Percentiles rank a stretch among this genome's conserved stretches.
Conservation (phyloP, 495 filamentous ascomycete species). For the Penicillium crystallinum region DNA sequence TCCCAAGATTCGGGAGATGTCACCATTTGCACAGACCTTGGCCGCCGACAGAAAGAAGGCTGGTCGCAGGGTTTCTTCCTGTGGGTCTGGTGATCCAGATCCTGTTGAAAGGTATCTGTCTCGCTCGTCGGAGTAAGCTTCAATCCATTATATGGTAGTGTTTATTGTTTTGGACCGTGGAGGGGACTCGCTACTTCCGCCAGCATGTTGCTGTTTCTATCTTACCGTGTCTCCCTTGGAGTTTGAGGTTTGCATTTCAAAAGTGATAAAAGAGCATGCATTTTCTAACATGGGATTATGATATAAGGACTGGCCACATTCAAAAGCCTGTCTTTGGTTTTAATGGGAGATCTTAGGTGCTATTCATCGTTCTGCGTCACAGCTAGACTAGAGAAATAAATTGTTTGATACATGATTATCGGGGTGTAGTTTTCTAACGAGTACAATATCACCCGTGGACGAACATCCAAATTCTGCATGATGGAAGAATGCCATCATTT, state of each 20-base stretch:
- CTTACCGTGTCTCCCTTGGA: background rate
- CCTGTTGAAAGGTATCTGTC: conserved; percentile 27
- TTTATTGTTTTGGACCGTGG: background rate
- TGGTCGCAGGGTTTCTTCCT: conserved; percentile 21
- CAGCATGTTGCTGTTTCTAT: background rate
- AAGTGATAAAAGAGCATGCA: background rate
- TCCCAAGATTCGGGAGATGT: conserved; percentile 36
- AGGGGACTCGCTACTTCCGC: background rate
- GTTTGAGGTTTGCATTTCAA: background rate
- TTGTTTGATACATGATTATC: background rate
- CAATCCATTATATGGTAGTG: background rate
- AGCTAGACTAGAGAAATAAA: background rate
- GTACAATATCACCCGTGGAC: background rate
- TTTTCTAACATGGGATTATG: background rate
- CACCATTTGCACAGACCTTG: conserved; percentile 39
- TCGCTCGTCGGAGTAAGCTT: background rate
- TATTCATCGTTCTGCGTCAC: background rate
- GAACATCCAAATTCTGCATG: background rate
- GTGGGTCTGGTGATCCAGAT: conserved; percentile 28
- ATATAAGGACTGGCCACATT: background rate
- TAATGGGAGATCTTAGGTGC: background rate
- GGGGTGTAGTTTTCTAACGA: background rate
- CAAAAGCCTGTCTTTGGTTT: background rate
- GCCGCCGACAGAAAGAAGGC: conserved; percentile 25
- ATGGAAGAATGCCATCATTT: background rate